These are phyloP conservation scores for Tolypocladium album DNA, from an alignment of 2,329 filamentous ascomycete genomes.

Conservation along the genomic window DNA sequence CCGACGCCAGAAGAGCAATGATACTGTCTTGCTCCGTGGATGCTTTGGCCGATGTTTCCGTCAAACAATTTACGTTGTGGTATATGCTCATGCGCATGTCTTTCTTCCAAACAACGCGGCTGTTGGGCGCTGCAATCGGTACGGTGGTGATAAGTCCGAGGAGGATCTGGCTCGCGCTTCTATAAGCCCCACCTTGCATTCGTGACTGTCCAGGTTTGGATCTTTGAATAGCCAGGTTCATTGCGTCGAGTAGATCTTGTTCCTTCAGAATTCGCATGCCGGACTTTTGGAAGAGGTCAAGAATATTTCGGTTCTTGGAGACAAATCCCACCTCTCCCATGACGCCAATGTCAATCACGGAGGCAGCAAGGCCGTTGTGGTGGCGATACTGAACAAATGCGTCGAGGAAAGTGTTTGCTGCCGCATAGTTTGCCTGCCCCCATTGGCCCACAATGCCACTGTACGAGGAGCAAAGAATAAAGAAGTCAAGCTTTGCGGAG, in stretches of 20 bases:
- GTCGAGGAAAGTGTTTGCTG: slow-evolving; percentile 30
- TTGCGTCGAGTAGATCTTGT: slow-evolving; percentile 8
- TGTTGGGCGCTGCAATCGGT: slow-evolving; percentile 3
- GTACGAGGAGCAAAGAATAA: slow-evolving; percentile 19
- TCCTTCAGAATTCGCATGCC: slow-evolving; percentile 8
- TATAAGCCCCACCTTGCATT: not conserved
- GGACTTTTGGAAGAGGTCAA: slow-evolving; percentile 5
- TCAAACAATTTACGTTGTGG: slow-evolving; percentile 1
- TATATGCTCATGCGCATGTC: slow-evolving; percentile 8
- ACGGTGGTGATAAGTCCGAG: slow-evolving; percentile 5
- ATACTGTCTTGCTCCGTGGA: not conserved
- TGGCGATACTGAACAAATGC: slow-evolving; percentile 25
- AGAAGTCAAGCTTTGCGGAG: slow-evolving; percentile 18
- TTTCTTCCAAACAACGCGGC: slow-evolving; percentile 6
- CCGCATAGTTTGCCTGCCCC: slow-evolving; percentile 25
- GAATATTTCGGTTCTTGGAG: slow-evolving; percentile 6
- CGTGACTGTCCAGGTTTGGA: not conserved
- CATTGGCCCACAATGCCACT: slow-evolving; percentile 15
- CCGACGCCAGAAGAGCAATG: not conserved
- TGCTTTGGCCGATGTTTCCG: not conserved
- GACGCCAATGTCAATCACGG: slow-evolving; percentile 23
- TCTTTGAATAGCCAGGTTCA: slow-evolving; percentile 1
- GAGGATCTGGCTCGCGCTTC: not conserved
- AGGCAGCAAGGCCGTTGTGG: slow-evolving; percentile 21
- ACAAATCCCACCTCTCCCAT: slow-evolving; percentile 28